Evolutionary conservation across 345 rosid genomes (phyloP).

Genomic region (Murraya paniculata): DNA sequence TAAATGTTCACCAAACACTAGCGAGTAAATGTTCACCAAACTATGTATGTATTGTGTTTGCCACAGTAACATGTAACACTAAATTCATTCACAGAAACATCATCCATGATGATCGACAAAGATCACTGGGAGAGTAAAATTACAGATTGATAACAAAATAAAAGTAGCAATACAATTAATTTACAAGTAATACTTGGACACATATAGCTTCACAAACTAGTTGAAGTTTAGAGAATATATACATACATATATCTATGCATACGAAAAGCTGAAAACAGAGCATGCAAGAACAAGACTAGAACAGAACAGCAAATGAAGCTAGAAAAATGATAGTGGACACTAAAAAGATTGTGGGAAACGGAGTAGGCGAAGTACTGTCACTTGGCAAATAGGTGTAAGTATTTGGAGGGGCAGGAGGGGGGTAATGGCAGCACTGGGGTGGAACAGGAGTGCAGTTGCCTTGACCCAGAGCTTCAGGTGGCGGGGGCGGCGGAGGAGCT

Average conservation of each 20-base stretch:
- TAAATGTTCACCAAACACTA: too few relatives aligned
- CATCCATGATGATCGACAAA: neutral
- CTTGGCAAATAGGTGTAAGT: constrained; percentile 15
- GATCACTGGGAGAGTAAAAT: neutral
- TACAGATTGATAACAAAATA: neutral
- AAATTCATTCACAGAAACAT: neutral
- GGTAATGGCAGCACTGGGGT: constrained; percentile 28
- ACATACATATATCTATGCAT: neutral
- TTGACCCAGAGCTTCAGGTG: constrained; percentile 14
- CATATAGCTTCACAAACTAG: neutral
- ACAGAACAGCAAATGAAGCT: constrained; percentile 9
- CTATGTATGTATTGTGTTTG: too few relatives aligned
- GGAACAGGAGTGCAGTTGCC: constrained; percentile 31
- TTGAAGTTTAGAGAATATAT: neutral
- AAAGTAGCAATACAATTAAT: neutral
- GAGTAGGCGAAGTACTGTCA: constrained; percentile 8
- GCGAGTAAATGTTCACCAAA: too few relatives aligned
- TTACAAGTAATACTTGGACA: neutral
- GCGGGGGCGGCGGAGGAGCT: constrained; percentile 27
- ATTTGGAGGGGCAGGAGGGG: constrained; percentile 25
- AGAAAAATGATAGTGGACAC: constrained; percentile 14
- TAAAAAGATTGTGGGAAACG: neutral
- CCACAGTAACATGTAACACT: neutral
- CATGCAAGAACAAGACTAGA: constrained; percentile 12
- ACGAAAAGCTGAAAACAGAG: neutral